These are phyloP conservation scores for Pseudozyma sp. DNA, from an alignment of 1,284 basidiomycete genomes.

Conservation along the genomic window DNA sequence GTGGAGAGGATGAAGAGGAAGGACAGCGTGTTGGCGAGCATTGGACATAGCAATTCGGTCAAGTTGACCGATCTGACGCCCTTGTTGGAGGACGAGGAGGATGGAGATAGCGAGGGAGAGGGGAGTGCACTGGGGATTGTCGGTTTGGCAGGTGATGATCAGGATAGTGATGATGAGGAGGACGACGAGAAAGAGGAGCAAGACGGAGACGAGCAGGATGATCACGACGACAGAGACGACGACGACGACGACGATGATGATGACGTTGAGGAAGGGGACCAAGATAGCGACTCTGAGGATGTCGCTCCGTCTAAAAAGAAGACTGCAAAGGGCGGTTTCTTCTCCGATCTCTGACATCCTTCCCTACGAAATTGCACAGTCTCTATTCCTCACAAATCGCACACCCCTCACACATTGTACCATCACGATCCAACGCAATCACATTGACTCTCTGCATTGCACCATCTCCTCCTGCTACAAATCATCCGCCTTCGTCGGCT, in stretches of 20 bases:
- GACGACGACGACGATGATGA: constrained; percentile 8
- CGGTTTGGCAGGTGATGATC: constrained; percentile 12
- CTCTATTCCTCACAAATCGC: constrained; percentile 1
- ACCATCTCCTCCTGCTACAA: not conserved
- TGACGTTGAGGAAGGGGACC: constrained; percentile 9
- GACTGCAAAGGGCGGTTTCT: constrained; percentile 23
- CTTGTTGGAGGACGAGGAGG: constrained; percentile 71
- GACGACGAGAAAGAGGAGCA: constrained; percentile 20
- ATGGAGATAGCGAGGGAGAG: constrained; percentile 41
- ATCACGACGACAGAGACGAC: constrained; percentile 10
- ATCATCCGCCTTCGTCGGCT: constrained; percentile 29
- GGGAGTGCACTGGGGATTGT: constrained; percentile 21
- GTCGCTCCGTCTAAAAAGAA: not conserved
- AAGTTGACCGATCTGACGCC: constrained; percentile 83
- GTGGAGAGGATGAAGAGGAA: constrained; percentile 83
- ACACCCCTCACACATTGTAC: not conserved
- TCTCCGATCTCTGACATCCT: constrained; percentile 27
- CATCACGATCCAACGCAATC: too few relatives aligned
- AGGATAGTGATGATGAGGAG: constrained; percentile 25
- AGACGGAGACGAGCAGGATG: constrained; percentile 22
- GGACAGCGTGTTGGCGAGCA: constrained; percentile 86
- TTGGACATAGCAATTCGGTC: constrained; percentile 88
- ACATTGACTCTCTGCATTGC: too few relatives aligned
- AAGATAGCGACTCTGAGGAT: constrained; percentile 3
- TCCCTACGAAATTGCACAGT: too few relatives aligned